These are phyloP conservation scores for Amylostereum areolatum DNA, from an alignment of 1,284 basidiomycete species.

Conservation along the genomic window DNA sequence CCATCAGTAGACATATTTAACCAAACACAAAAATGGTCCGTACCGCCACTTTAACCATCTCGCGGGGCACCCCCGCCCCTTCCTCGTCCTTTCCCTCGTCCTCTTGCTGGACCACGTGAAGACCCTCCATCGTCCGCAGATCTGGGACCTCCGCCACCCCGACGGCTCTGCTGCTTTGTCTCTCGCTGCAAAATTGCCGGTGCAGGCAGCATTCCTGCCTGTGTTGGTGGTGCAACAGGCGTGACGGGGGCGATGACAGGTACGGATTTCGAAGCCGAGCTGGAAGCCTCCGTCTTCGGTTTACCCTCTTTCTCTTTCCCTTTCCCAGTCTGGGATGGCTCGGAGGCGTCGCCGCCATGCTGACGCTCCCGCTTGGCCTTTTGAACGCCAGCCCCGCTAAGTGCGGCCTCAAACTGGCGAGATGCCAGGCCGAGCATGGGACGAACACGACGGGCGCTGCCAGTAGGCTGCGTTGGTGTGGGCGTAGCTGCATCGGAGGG, in stretches of 20 bases:
- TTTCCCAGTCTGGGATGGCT: slow-evolving; percentile 13
- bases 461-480: background rate
- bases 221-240: background rate
- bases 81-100: no score
- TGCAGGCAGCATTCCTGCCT: slow-evolving; percentile 11
- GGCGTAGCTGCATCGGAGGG: slow-evolving; percentile 7
- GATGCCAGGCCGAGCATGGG: slow-evolving; percentile 53
- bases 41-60: no score
- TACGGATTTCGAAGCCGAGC: slow-evolving; percentile 11
- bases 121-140: no score
- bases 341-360: no score
- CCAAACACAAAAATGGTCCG: no score
- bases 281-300: slow-evolving; percentile 5
- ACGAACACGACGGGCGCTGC: slow-evolving; percentile 26
- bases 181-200: slow-evolving; percentile 25
- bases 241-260: slow-evolving; percentile 8
- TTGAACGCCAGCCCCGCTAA: slow-evolving; percentile 47
- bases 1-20: no score
- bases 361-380: slow-evolving; percentile 21
- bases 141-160: no score
- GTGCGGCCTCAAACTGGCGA: slow-evolving; percentile 61
- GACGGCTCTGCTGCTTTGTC: no score
- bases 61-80: no score
- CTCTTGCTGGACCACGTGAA: no score
- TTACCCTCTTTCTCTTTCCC: slow-evolving; percentile 14